phyloP scores from a whole-genome alignment of 495 filamentous ascomycete species.

The Podospora pseudopauciseta region DNA sequence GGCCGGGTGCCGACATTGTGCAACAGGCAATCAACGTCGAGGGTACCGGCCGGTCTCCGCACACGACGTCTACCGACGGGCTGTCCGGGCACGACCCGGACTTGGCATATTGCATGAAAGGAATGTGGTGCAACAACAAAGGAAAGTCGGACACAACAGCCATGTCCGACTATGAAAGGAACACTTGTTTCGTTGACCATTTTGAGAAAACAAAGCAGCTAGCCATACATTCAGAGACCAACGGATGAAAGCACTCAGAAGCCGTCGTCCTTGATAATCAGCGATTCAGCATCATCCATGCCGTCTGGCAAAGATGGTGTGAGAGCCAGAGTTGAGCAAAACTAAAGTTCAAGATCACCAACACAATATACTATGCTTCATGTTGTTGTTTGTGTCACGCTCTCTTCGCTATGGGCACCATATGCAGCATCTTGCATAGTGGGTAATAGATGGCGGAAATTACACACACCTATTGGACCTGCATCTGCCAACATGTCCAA shows the following conservation, averaged over 20 bases:
- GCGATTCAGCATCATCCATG: no score
- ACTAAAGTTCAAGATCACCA: background rate
- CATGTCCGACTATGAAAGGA: no score
- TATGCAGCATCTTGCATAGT: conserved; percentile 5
- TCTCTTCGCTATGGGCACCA: conserved; percentile 1
- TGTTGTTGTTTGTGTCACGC: conserved; percentile 2
- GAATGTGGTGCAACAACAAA: background rate
- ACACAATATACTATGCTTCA: background rate
- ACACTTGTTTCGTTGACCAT: no score
- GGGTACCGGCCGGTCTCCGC: background rate
- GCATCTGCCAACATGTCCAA: background rate
- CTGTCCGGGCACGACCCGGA: background rate
- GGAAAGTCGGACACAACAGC: background rate
- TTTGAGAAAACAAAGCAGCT: no score
- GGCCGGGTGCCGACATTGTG: background rate
- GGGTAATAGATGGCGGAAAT: conserved; percentile 9
- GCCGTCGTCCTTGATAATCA: no score
- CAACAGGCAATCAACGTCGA: background rate
- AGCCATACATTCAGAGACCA: no score
- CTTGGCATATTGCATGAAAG: background rate
- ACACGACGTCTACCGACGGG: background rate
- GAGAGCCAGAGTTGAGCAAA: no score
- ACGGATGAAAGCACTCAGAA: no score
- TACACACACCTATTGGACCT: conserved; percentile 4
- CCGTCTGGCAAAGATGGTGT: no score